phyloP scores from a whole-genome alignment of 805 yeast genomes.

The Brettanomyces anomalus region DNA sequence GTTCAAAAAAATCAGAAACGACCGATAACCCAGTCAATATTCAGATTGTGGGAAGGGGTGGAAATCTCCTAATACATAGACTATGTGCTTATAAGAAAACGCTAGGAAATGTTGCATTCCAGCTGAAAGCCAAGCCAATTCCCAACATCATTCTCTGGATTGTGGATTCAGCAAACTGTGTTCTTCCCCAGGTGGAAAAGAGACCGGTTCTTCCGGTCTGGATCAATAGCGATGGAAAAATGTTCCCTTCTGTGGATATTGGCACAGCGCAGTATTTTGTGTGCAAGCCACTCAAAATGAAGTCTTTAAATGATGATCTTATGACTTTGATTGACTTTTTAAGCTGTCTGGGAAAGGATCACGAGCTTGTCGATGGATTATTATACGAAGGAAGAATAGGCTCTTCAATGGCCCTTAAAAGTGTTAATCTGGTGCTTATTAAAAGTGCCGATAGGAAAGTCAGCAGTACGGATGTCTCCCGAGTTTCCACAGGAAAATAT shows the following conservation, averaged over 20 bases:
- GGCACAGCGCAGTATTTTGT: constrained; percentile 17
- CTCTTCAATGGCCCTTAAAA: constrained; percentile 7
- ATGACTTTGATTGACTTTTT: constrained; percentile 25
- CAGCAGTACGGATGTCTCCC: too few species aligned
- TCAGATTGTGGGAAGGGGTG: constrained; percentile 20
- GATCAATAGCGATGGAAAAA: too few species aligned
- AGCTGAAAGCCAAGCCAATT: constrained; percentile 8
- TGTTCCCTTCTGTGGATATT: background rate
- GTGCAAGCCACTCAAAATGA: constrained; percentile 25
- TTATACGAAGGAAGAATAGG: constrained; percentile 5
- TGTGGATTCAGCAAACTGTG: constrained; percentile 20
- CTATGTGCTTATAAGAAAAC: constrained; percentile 21
- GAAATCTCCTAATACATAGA: constrained; percentile 14
- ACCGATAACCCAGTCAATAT: constrained; percentile 10
- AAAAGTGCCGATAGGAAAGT: constrained; percentile 3
- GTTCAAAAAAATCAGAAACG: background rate
- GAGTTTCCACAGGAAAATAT: too few species aligned
- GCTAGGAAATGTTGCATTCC: constrained; percentile 20
- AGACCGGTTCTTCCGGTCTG: background rate
- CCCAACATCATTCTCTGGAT: constrained; percentile 22
- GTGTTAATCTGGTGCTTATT: constrained; percentile 18
- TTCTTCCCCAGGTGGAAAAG: constrained; percentile 17
- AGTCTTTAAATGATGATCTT: constrained; percentile 22
- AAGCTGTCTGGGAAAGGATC: constrained; percentile 15
- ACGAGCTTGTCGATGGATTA: constrained; percentile 9